Conservation (phyloP, 768 basidiomycete genomes). For the Lactarius vividus region DNA sequence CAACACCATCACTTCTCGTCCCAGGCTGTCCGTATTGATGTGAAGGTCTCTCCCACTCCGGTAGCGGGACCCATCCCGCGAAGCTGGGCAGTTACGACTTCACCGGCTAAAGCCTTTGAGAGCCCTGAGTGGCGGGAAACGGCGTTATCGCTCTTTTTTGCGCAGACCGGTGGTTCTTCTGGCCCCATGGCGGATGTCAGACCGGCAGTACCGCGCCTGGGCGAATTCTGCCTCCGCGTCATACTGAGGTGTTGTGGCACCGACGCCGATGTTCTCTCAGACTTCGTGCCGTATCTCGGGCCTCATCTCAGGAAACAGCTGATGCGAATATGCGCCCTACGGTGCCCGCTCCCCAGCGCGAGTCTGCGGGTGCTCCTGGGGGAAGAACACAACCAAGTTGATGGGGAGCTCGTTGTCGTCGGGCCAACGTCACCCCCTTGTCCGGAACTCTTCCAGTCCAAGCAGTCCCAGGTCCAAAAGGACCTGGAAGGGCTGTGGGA, state of each 20-base stretch:
- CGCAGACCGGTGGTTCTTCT: constrained; percentile 30
- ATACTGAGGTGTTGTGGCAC: constrained; percentile 43
- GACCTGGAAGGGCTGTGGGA: constrained; percentile 19
- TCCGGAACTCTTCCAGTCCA: constrained; percentile 41
- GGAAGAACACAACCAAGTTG: constrained; percentile 47
- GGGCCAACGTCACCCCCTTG: constrained; percentile 49
- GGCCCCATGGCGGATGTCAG: constrained; percentile 18
- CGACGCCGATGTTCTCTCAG: constrained; percentile 40
- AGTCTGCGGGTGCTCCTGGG: constrained; percentile 52
- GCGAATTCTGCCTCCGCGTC: constrained; percentile 54
- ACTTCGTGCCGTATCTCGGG: constrained; percentile 52
- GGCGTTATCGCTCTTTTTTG: constrained; percentile 55
- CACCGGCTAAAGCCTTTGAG: constrained; percentile 33
- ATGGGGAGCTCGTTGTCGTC: constrained; percentile 64
- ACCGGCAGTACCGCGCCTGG: constrained; percentile 47
- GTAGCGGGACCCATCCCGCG: constrained; percentile 41
- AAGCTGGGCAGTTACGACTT: constrained; percentile 49
- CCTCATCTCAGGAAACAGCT: constrained; percentile 57
- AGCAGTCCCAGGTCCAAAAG: not conserved
- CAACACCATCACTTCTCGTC: constrained; percentile 4
- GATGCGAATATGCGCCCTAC: constrained; percentile 56
- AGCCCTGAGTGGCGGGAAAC: constrained; percentile 48
- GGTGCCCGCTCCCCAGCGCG: constrained; percentile 49
- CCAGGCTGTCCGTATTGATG: constrained; percentile 2
- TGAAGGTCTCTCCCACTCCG: not conserved